Evolutionary conservation across 345 rosid species (phyloP).

Genomic region (Euphorbia lathyris): DNA sequence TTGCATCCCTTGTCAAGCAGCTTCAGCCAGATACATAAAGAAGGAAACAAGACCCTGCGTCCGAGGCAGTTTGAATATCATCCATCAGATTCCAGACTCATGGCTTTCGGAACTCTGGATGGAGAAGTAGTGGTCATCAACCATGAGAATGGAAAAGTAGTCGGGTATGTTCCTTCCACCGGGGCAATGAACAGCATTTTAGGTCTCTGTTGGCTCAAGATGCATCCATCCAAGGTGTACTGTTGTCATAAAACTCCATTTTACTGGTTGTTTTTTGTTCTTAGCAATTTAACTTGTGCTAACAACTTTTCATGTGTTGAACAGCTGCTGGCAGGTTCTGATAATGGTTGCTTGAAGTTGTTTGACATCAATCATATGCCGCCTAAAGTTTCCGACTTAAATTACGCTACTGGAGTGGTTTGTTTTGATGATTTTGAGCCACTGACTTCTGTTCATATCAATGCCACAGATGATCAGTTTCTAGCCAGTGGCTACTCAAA

Average conservation of each 20-base stretch:
- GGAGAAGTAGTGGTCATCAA: constrained; percentile 50
- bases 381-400: constrained; percentile 32
- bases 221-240: constrained; percentile 49
- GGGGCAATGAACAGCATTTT: constrained; percentile 40
- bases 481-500: constrained; percentile 92
- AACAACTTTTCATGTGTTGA: constrained; percentile 9
- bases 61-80: constrained; percentile 64
- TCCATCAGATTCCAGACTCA: constrained; percentile 43
- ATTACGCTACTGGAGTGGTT: constrained; percentile 35
- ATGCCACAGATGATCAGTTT: constrained; percentile 79
- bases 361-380: constrained; percentile 60
- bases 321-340: constrained; percentile 96
- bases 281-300: background rate
- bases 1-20: constrained; percentile 34
- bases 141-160: constrained; percentile 46
- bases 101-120: constrained; percentile 57
- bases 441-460: constrained; percentile 87
- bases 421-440: constrained; percentile 88
- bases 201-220: constrained; percentile 59
- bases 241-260: background rate
- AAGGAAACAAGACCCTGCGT: constrained; percentile 38
- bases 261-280: constrained; percentile 9
- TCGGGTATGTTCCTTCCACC: constrained; percentile 35
- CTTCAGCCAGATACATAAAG: constrained; percentile 30
- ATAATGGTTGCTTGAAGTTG: constrained; percentile 74